phyloP scores from a whole-genome alignment of 2,329 filamentous ascomycete species.

The Ceratocystis papillata region DNA sequence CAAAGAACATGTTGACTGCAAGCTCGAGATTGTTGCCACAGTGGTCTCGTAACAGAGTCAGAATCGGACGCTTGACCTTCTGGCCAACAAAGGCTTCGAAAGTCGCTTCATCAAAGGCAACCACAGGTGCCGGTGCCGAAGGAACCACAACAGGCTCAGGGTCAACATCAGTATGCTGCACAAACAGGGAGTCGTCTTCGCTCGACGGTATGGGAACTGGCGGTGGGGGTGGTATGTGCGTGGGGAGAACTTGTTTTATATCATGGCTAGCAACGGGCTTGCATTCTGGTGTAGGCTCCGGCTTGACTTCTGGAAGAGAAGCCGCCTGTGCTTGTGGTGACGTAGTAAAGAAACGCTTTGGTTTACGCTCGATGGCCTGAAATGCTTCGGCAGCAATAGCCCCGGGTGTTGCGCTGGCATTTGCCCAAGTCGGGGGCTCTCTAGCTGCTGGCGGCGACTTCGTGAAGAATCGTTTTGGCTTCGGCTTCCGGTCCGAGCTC shows the following conservation, averaged over 20 bases:
- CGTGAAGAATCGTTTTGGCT: conserved; percentile 15
- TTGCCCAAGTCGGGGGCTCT: too few species aligned
- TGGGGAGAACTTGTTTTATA: background rate
- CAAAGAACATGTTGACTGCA: conserved; percentile 60
- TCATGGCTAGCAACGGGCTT: background rate
- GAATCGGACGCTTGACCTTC: conserved; percentile 39
- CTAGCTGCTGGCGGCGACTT: background rate
- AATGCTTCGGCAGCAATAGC: too few species aligned
- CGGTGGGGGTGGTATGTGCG: background rate
- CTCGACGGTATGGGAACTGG: background rate
- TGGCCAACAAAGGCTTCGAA: conserved; percentile 53
- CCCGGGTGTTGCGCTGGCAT: too few species aligned
- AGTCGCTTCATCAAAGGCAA: conserved; percentile 44
- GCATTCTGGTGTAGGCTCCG: background rate
- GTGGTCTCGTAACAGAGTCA: conserved; percentile 42
- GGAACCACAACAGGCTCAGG: background rate
- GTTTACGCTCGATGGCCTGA: background rate
- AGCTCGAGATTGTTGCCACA: conserved; percentile 50
- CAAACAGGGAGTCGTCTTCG: conserved; percentile 21
- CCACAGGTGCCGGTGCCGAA: background rate
- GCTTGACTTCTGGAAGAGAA: background rate
- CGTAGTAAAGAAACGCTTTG: conserved; percentile 3
- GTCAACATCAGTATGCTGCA: background rate
- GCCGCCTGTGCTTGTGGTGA: background rate
- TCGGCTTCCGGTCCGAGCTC: conserved; percentile 13